Conservation (phyloP, 345 rosid genomes). For the Schrenkiella parvula region DNA sequence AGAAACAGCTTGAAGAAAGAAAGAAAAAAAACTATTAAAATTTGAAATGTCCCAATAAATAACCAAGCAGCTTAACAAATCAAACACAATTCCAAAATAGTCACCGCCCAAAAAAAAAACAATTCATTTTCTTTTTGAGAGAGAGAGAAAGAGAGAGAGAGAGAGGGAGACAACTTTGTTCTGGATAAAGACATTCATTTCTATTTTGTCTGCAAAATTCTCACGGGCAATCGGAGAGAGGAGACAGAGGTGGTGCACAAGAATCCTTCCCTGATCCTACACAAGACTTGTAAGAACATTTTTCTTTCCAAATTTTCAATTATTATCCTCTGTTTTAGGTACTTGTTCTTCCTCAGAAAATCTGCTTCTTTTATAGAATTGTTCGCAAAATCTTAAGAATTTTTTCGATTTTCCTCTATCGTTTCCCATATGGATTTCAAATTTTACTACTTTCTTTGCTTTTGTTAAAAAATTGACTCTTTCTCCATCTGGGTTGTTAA, state of each 20-base stretch:
- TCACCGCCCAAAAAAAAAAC: conserved; percentile 33
- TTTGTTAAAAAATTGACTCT: background rate
- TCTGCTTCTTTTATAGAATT: background rate
- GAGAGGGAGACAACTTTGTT: conserved; percentile 31
- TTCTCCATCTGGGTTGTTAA: conserved; percentile 17
- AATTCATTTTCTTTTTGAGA: background rate
- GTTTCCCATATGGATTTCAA: background rate
- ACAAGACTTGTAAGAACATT: conserved; percentile 23
- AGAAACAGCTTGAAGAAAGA: background rate
- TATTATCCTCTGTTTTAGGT: conserved; percentile 1
- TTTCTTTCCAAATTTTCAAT: background rate
- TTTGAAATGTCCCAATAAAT: conserved; percentile 28
- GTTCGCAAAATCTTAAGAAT: background rate
- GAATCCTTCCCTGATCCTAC: conserved; percentile 16
- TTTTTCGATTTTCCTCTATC: background rate
- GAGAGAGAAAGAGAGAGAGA: conserved; percentile 25
- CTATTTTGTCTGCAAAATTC: conserved; percentile 30
- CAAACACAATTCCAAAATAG: conserved; percentile 32
- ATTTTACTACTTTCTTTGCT: background rate
- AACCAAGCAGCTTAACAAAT: conserved; percentile 23
- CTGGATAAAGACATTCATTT: conserved; percentile 30
- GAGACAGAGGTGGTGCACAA: conserved; percentile 34
- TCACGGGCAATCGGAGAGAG: conserved; percentile 36
- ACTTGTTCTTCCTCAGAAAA: background rate
- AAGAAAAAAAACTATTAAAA: background rate